phyloP scores from a whole-genome alignment of 1,284 basidiomycete species.

The Pseudozyma sp. region DNA sequence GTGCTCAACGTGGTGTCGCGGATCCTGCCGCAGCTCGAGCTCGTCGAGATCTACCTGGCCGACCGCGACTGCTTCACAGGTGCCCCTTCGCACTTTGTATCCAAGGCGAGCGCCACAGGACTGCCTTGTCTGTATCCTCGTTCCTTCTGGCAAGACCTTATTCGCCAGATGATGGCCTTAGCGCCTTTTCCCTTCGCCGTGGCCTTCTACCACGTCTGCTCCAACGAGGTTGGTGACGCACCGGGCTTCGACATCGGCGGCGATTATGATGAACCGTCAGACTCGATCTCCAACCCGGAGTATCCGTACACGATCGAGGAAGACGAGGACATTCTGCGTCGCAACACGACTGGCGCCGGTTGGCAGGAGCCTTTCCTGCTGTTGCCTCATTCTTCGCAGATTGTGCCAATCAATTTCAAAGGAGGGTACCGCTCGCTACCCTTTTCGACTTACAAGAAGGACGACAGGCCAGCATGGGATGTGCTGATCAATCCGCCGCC shows the following conservation, averaged over 20 bases:
- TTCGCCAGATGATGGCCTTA: slow-evolving; percentile 5
- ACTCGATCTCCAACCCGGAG: slow-evolving; percentile 12
- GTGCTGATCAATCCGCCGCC: slow-evolving; percentile 29
- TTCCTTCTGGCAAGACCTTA: slow-evolving; percentile 30
- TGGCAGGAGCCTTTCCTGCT: slow-evolving; percentile 41
- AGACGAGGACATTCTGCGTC: slow-evolving; percentile 20
- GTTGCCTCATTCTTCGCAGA: slow-evolving; percentile 24
- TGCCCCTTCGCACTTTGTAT: slow-evolving; percentile 32
- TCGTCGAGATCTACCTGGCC: slow-evolving; percentile 30
- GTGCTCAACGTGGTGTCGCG: slow-evolving; percentile 16
- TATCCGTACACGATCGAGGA: slow-evolving; percentile 33
- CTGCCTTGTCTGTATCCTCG: slow-evolving; percentile 45
- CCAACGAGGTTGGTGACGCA: slow-evolving; percentile 30
- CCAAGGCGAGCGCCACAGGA: slow-evolving; percentile 35
- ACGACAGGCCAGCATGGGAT: slow-evolving; percentile 34
- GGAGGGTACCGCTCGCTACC: slow-evolving; percentile 37
- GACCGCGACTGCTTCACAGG: slow-evolving; percentile 32
- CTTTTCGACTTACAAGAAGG: slow-evolving; percentile 15
- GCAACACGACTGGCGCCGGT: slow-evolving; percentile 37
- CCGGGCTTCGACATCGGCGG: slow-evolving; percentile 44
- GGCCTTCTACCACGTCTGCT: slow-evolving; percentile 37
- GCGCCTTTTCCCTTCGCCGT: slow-evolving; percentile 38
- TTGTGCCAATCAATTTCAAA: slow-evolving; percentile 33
- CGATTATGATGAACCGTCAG: slow-evolving; percentile 16
- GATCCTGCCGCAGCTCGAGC: slow-evolving; percentile 25